A percentile compares a stretch with the other conserved stretches of the same genome.
phyloP scores from a whole-genome alignment of 2,329 filamentous ascomycete genomes.

The Phaeosphaeriaceae sp. region DNA sequence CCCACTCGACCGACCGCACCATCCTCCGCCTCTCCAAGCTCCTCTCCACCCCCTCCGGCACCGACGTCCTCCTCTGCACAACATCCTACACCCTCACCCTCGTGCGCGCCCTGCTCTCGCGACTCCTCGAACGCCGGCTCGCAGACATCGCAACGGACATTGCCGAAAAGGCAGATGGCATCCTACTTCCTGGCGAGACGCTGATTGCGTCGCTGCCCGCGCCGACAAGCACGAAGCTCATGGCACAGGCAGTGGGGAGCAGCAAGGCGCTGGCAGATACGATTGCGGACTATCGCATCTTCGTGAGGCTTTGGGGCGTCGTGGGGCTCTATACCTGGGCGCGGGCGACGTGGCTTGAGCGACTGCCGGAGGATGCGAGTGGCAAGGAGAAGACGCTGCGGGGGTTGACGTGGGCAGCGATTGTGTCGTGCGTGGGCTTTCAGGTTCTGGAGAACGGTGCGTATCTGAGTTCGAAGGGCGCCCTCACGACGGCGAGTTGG shows the following conservation, averaged over 20 bases:
- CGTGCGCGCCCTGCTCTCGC: constrained; percentile 48
- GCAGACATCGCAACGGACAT: constrained; percentile 45
- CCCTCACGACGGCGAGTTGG: constrained; percentile 62
- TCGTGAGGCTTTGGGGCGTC: constrained; percentile 78
- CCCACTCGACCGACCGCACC: constrained; percentile 37
- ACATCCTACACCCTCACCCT: constrained; percentile 54
- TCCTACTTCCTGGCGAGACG: constrained; percentile 52
- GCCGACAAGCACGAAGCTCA: constrained; percentile 37
- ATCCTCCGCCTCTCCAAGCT: constrained; percentile 44
- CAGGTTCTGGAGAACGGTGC: constrained; percentile 85
- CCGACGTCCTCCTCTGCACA: constrained; percentile 52
- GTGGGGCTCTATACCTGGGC: constrained; percentile 76
- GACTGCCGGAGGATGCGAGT: constrained; percentile 26
- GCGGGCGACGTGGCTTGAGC: constrained; percentile 48
- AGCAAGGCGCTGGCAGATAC: constrained; percentile 64
- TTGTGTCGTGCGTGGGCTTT: constrained; percentile 71
- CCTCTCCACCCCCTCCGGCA: constrained; percentile 50
- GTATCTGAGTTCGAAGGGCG: constrained; percentile 76
- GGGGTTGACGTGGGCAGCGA: constrained; percentile 70
- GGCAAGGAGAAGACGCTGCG: constrained; percentile 38
- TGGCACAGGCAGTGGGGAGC: constrained; percentile 40
- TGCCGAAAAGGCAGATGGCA: constrained; percentile 45
- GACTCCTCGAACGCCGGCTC: constrained; percentile 46
- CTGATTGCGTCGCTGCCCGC: constrained; percentile 48
- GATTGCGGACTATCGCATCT: constrained; percentile 74